These are phyloP conservation scores for Sarcodon sp. DNA, from an alignment of 768 basidiomycete genomes.

Conservation along the genomic window DNA sequence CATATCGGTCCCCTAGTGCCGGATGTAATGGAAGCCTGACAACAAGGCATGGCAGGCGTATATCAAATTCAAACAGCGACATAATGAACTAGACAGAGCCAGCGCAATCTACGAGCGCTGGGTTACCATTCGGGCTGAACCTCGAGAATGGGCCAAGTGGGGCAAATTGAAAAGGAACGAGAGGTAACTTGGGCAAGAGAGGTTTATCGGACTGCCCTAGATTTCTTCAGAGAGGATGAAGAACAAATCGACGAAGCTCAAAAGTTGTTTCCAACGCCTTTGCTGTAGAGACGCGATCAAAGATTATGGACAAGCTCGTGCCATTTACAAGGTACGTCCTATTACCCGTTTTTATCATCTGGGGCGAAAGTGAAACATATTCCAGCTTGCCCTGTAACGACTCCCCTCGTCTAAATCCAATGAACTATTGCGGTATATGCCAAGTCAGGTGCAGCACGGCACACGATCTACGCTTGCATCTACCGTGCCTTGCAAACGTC, in stretches of 20 bases:
- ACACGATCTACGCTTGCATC: conserved; percentile 72
- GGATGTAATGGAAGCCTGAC: conserved; percentile 98
- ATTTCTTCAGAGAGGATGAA: conserved; percentile 42
- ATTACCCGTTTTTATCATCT: background rate
- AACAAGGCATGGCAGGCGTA: conserved; percentile 97
- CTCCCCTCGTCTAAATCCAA: conserved; percentile 84
- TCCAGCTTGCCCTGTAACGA: conserved; percentile 77
- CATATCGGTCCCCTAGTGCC: conserved; percentile 88
- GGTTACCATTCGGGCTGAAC: conserved; percentile 52
- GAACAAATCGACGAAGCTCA: conserved; percentile 60
- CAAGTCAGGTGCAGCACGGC: conserved; percentile 92
- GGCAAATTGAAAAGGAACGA: conserved; percentile 40
- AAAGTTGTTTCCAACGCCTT: conserved; percentile 74
- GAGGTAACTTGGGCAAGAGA: conserved; percentile 35
- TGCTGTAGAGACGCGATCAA: conserved; percentile 92
- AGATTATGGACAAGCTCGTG: conserved; percentile 86
- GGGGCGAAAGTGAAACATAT: conserved; percentile 1
- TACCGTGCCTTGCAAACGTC: conserved; percentile 84
- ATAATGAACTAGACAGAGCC: conserved; percentile 77
- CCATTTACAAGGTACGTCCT: conserved; percentile 74
- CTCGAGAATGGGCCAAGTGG: conserved; percentile 45
- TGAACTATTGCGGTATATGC: conserved; percentile 73
- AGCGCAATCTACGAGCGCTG: conserved; percentile 83
- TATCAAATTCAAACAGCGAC: conserved; percentile 89
- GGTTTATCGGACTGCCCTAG: conserved; percentile 43